Base-by-base conservation (phyloP, 2,329 filamentous ascomycete species). In the Zasmidium cellare region DNA sequence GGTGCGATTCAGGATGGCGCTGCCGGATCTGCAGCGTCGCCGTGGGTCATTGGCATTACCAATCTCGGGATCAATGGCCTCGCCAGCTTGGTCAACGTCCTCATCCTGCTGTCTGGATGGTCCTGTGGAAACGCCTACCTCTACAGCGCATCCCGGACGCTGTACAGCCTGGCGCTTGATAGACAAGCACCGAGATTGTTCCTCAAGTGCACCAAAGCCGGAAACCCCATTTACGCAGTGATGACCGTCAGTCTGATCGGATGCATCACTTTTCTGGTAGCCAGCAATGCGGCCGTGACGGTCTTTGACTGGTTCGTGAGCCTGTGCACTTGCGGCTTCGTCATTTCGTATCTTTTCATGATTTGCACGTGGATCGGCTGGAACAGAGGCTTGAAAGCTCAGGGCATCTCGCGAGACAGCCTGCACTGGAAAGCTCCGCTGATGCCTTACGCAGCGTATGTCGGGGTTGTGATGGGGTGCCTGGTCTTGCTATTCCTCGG, bases 211-310 rank as follows among this genome's bases (percentile, higher is more conserved):
- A 56, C 57, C 23, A 44, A 48, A 20, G 50, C 46, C 14, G 88
- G 88, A 48, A 86, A 92, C 0, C 90, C 90, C 0, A 80, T 91
- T 60, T 91, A 88, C 74, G 89, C 87, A 69, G 88, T 92, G 44
- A 58, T 72, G 1, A 70, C 86, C 16, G 87, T 89, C 1, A 79
- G 90, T 51, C 69, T 83, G 6, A 84, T 93, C 64, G 82, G 87
- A 1, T 77, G 90, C 12, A 75, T 93, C 14, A 83, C 86, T 1
- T 93, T 91, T 72, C 75, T 92, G 24, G 80, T 92, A 12, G 87
- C 84, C 6, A 82, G 84, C 60, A 81, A 80, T 57, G 81, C 85
- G 0, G 82, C 87, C 3, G 55, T 44, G 31, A 83, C 86, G 22
- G 89, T 91, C 1, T 75, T 91, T 57, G 79, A 78, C 35, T 91